Conservation (phyloP, 2,329 filamentous ascomycete species). For the Beauveria brongniartii region DNA sequence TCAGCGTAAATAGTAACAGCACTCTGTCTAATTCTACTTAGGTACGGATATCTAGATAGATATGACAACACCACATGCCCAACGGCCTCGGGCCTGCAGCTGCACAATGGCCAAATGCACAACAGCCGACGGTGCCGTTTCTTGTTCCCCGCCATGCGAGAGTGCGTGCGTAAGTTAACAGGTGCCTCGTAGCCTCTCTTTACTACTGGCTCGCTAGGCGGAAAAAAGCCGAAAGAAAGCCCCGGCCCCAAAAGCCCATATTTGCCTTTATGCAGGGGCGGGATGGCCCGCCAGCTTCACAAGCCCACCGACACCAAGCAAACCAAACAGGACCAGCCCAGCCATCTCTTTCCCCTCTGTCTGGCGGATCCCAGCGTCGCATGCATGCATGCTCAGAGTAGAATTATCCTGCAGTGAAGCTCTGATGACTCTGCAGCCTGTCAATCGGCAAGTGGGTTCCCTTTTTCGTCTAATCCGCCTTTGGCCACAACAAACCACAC, state of each 20-base stretch:
- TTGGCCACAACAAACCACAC: not conserved
- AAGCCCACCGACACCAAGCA: not conserved
- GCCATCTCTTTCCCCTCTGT: not conserved
- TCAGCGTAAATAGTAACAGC: too few relatives aligned
- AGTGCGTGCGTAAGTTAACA: not conserved
- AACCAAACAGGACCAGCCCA: not conserved
- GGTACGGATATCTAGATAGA: too few relatives aligned
- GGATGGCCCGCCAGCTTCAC: not conserved
- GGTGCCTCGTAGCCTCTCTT: too few relatives aligned
- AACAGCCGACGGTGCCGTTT: not conserved
- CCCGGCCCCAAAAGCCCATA: not conserved
- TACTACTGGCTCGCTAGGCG: not conserved
- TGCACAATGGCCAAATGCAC: not conserved
- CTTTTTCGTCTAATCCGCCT: not conserved
- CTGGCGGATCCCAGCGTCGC: not conserved
- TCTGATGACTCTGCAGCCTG: not conserved
- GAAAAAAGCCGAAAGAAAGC: not conserved
- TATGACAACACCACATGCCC: not conserved
- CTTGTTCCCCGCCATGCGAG: not conserved
- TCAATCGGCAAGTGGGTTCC: slow-evolving; percentile 1
- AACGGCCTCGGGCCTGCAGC: not conserved
- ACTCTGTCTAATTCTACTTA: too few relatives aligned
- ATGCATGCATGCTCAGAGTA: not conserved
- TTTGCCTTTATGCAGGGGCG: not conserved
- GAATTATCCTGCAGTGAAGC: not conserved